Conservation (phyloP, 805 yeast genomes). For the Kazachstania africana region DNA sequence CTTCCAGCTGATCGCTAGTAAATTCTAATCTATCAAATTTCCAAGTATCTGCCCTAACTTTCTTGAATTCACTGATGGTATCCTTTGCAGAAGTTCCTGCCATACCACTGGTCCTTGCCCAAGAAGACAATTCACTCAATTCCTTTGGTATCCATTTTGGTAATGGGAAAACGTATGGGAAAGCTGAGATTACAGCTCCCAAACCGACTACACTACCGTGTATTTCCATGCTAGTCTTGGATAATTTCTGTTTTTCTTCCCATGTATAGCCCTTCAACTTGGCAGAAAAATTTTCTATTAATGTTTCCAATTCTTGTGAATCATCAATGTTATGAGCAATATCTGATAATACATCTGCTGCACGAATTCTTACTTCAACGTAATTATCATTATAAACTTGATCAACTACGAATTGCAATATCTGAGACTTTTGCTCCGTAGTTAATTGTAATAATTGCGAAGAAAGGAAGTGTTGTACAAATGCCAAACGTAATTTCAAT, state of each 20-base stretch:
- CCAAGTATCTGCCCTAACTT: constrained; percentile 93
- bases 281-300: constrained; percentile 32
- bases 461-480: constrained; percentile 61
- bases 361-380: constrained; percentile 64
- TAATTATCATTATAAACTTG: constrained; percentile 48
- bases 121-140: constrained; percentile 56
- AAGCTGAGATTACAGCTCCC: constrained; percentile 81
- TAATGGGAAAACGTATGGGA: constrained; percentile 84
- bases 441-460: constrained; percentile 50
- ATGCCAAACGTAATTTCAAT: constrained; percentile 53
- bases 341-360: constrained; percentile 68
- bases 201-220: constrained; percentile 87
- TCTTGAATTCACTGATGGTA: constrained; percentile 72
- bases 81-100: constrained; percentile 80
- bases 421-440: constrained; percentile 32
- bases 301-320: constrained; percentile 28
- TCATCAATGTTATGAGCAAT: constrained; percentile 54
- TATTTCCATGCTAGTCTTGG: constrained; percentile 33
- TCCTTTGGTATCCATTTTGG: constrained; percentile 81
- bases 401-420: constrained; percentile 40
- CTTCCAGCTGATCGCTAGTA: constrained; percentile 70
- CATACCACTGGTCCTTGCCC: constrained; percentile 66
- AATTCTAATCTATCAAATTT: constrained; percentile 76
- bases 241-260: constrained; percentile 27
- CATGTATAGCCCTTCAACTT: constrained; percentile 20